Conservation (phyloP, 441 rosid species). For the Euphorbia celastroides region DNA sequence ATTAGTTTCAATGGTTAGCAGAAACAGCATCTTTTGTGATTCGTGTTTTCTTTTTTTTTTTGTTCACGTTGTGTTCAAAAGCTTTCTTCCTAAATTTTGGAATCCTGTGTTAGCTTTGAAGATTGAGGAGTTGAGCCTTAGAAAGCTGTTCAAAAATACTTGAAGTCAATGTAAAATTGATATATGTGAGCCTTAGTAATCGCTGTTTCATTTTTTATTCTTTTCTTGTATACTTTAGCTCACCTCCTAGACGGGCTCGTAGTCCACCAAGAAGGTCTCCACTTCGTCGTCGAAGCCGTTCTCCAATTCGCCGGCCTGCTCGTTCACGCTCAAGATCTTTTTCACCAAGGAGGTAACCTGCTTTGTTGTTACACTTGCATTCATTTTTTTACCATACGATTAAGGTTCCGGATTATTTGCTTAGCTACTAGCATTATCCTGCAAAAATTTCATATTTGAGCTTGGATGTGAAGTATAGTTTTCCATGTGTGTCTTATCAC, state of each 20-base stretch:
- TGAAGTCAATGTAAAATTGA: too few species aligned
- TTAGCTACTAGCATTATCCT: not conserved
- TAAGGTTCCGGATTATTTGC: too few species aligned
- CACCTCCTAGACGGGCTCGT: slow-evolving; percentile 79
- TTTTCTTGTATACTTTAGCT: slow-evolving; percentile 44
- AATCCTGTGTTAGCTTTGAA: not conserved
- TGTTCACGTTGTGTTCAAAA: not conserved
- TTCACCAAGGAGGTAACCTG: slow-evolving; percentile 69
- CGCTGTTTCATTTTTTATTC: too few species aligned
- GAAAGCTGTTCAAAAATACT: not conserved
- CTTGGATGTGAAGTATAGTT: not conserved
- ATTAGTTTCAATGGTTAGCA: not conserved
- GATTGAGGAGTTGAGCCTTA: not conserved
- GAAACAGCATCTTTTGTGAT: not conserved
- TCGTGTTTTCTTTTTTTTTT: not conserved
- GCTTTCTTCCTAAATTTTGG: not conserved
- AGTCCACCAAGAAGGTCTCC: slow-evolving; percentile 94
- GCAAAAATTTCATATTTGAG: too few species aligned
- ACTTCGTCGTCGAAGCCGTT: slow-evolving; percentile 68
- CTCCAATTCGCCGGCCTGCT: slow-evolving; percentile 60
- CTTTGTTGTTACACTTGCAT: not conserved
- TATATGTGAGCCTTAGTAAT: too few species aligned
- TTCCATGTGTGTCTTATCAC: not conserved
- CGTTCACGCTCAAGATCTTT: slow-evolving; percentile 83
- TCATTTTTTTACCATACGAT: not conserved